Evolutionary conservation across 257 asterid genomes (phyloP).

Genomic region (Jaltomata sinuosa): DNA sequence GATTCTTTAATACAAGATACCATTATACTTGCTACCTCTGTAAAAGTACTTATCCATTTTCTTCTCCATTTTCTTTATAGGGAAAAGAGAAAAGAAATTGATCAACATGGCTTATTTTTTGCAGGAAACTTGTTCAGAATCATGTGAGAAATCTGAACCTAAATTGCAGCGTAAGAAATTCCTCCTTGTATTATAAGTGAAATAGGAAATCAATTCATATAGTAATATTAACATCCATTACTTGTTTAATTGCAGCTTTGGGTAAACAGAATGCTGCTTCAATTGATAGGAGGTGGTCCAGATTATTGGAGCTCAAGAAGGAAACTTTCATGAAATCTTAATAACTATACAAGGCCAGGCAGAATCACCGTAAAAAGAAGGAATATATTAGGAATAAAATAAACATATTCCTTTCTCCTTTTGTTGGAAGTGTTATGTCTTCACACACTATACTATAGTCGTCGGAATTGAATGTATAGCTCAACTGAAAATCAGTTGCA

Average conservation of each 20-base stretch:
- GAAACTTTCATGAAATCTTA: neutral
- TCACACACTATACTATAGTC: neutral
- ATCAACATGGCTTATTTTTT: neutral
- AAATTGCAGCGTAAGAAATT: constrained; percentile 46
- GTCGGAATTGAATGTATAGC: neutral
- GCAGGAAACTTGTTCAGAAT: constrained; percentile 85
- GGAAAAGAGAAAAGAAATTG: neutral
- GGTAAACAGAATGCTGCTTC: constrained; percentile 62
- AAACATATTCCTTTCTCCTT: neutral
- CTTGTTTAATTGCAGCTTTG: constrained; percentile 34
- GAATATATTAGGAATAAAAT: neutral
- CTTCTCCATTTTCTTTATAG: neutral
- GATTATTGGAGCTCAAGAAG: constrained; percentile 62
- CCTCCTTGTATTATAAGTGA: neutral
- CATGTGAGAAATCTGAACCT: constrained; percentile 68
- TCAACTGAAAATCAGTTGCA: neutral
- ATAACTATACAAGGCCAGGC: neutral
- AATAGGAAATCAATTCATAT: neutral
- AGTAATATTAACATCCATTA: neutral
- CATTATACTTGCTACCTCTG: constrained; percentile 58
- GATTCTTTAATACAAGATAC: constrained; percentile 74
- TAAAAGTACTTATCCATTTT: constrained; percentile 27
- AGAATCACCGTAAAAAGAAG: neutral
- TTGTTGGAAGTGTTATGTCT: neutral
- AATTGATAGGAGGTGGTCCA: constrained; percentile 61